Evolutionary conservation across 208 protist species (phyloP).

Genomic region (Crithidia brevicula): DNA sequence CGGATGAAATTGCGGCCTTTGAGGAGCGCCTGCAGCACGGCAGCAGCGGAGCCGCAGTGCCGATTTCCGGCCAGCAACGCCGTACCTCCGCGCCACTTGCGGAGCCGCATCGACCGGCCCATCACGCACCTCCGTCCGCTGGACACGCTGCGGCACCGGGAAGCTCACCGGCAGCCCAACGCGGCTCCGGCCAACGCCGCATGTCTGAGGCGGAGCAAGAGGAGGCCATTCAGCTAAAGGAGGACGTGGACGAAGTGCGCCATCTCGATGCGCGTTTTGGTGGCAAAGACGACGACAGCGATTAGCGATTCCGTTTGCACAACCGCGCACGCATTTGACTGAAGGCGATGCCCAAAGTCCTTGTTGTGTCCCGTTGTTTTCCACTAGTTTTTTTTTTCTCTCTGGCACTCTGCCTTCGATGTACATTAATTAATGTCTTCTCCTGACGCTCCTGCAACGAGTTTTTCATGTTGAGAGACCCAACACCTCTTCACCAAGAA

Average conservation of each 20-base stretch:
- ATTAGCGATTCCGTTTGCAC: too few relatives aligned
- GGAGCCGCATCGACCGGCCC: not conserved
- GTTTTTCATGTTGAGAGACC: too few relatives aligned
- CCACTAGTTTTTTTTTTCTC: too few relatives aligned
- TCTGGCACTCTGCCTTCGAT: too few relatives aligned
- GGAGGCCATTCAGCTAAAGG: constrained; percentile 38
- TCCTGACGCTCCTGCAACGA: too few relatives aligned
- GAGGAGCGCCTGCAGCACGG: constrained; percentile 41
- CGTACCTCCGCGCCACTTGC: not conserved
- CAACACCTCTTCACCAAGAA: too few relatives aligned
- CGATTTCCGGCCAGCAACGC: not conserved
- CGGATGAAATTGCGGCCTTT: constrained; percentile 58
- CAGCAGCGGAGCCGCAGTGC: constrained; percentile 13
- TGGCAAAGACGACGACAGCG: constrained; percentile 36
- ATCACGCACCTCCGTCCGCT: constrained; percentile 8
- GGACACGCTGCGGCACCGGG: not conserved
- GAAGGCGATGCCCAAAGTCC: too few relatives aligned
- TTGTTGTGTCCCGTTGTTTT: too few relatives aligned
- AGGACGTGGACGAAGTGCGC: constrained; percentile 69
- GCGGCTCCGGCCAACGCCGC: constrained; percentile 4
- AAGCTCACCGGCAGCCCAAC: not conserved
- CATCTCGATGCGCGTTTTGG: constrained; percentile 38
- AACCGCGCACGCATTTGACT: too few relatives aligned
- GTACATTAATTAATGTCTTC: too few relatives aligned
- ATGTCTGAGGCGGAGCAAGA: constrained; percentile 50